phyloP scores from a whole-genome alignment of 208 protist genomes.

The Acanthamoeba polyphaga region DNA sequence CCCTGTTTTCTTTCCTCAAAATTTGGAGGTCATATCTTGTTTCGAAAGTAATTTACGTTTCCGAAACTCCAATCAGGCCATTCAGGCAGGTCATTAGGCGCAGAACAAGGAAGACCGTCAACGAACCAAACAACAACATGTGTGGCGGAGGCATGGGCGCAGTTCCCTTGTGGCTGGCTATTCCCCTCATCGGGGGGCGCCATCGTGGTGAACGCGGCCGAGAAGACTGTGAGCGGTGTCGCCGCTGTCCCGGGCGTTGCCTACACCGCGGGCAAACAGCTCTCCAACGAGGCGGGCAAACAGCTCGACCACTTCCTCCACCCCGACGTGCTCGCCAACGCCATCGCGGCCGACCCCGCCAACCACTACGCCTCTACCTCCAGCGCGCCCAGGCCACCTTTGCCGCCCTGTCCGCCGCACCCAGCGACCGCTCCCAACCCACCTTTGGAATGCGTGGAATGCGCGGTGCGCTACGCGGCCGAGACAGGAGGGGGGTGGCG shows the following conservation, averaged over 20 bases:
- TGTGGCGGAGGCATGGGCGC: background rate
- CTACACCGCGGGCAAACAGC: background rate
- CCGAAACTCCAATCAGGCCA: too few relatives aligned
- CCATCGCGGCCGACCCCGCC: background rate
- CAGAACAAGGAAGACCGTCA: background rate
- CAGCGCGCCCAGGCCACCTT: background rate
- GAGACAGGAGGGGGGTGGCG: too few relatives aligned
- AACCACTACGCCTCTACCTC: background rate
- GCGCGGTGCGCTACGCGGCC: background rate
- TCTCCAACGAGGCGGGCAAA: background rate
- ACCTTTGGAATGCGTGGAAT: background rate
- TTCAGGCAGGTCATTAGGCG: too few relatives aligned
- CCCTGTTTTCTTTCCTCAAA: too few relatives aligned
- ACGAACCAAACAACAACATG: background rate
- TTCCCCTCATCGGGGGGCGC: background rate
- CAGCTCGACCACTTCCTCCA: background rate
- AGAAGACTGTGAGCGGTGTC: background rate
- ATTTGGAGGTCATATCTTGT: too few relatives aligned
- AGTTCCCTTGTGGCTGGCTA: background rate
- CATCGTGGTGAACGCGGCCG: background rate
- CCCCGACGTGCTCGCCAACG: background rate
- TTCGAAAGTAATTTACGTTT: too few relatives aligned
- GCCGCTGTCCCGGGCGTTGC: too few relatives aligned
- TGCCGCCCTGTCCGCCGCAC: background rate
- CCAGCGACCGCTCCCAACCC: too few relatives aligned